Base-by-base conservation (phyloP, 2,329 filamentous ascomycete genomes). In the Penicillium sp. region DNA sequence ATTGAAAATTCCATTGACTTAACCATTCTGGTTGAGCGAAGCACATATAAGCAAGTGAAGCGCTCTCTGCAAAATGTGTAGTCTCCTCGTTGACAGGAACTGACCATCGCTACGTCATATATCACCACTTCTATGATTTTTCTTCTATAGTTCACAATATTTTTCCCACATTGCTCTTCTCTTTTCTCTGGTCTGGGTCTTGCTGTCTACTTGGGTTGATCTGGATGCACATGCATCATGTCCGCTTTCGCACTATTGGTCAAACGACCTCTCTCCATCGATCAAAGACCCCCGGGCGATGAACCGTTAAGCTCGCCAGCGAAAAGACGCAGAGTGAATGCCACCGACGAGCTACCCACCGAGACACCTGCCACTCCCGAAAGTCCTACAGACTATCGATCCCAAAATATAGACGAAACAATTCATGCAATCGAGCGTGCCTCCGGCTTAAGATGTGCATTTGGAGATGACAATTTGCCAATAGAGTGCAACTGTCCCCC, bases 401-500 rank as follows among this genome's bases (percentile, higher is more conserved):
- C 26, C 13, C 41, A 23, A 13, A 18, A 30, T 5, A 11, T 34
- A n/a, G 4, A 34, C 3, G 9, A 27, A 39, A 32, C 27, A 10
- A 34, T 32, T 1, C 18, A 14, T 6, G 32, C 19, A 1, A n/a
- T 46, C 11, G 41, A 46, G 36, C 41, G 14, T 10, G 18, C 49
- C 9, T 51, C 19, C 18, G 18, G 14, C 27, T 46, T 44, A 18
- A 46, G 49, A 34, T 38, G 27, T 14, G 27, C 26, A 29, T 30
- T 26, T 13, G 41, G 13, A 9, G 27, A 46, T 18, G 49, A 51
- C 18, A 26, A 30, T n/a, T 13, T 30, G 16, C 34, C 41, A 39
- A 38, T 46, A 45, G 26, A 39, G 39, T 51, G 41, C 34, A 14
- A 46, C 14, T 51, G 49, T n/a, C 34, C 41, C 11, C 49, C 49